Evolutionary conservation across 2,329 filamentous ascomycete genomes (phyloP).

Genomic region (Phialophora expanda): DNA sequence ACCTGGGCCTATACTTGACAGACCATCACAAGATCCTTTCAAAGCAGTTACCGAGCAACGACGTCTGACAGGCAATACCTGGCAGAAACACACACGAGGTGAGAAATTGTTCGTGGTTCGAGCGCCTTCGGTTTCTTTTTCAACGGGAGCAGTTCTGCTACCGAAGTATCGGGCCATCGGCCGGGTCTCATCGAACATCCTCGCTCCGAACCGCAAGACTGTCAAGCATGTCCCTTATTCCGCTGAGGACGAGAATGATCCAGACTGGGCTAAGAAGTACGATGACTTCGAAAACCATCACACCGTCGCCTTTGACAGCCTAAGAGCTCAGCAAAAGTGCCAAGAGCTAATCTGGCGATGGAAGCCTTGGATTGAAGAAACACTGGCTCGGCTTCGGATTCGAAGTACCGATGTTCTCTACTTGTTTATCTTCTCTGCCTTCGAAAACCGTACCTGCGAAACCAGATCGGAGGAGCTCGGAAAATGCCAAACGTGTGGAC

Average conservation of each 20-base stretch:
- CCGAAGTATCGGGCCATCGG: slow-evolving; percentile 38
- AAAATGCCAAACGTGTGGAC: slow-evolving; percentile 26
- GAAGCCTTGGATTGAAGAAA: slow-evolving; percentile 27
- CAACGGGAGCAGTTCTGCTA: slow-evolving; percentile 15
- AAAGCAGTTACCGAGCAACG: slow-evolving; percentile 14
- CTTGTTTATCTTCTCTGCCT: slow-evolving; percentile 22
- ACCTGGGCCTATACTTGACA: slow-evolving; percentile 16
- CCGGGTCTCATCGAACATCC: slow-evolving; percentile 33
- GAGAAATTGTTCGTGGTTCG: slow-evolving; percentile 18
- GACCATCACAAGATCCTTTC: slow-evolving; percentile 24
- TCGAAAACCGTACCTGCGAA: slow-evolving; percentile 11
- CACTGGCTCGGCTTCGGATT: slow-evolving; percentile 22
- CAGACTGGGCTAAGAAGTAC: slow-evolving; percentile 30
- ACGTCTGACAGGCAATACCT: background rate
- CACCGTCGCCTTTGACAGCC: slow-evolving; percentile 27
- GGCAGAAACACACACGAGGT: background rate
- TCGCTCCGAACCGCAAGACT: slow-evolving; percentile 36
- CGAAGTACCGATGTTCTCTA: slow-evolving; percentile 25
- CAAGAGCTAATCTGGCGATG: slow-evolving; percentile 35
- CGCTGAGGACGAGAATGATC: slow-evolving; percentile 35
- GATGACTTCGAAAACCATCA: slow-evolving; percentile 29
- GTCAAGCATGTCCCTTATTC: slow-evolving; percentile 37
- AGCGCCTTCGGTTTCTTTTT: slow-evolving; percentile 10
- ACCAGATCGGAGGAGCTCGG: background rate
- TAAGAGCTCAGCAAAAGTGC: slow-evolving; percentile 30